These are phyloP conservation scores for Themeda triandra DNA, from an alignment of 176 grass and related monocot genomes.

Conservation along the genomic window DNA sequence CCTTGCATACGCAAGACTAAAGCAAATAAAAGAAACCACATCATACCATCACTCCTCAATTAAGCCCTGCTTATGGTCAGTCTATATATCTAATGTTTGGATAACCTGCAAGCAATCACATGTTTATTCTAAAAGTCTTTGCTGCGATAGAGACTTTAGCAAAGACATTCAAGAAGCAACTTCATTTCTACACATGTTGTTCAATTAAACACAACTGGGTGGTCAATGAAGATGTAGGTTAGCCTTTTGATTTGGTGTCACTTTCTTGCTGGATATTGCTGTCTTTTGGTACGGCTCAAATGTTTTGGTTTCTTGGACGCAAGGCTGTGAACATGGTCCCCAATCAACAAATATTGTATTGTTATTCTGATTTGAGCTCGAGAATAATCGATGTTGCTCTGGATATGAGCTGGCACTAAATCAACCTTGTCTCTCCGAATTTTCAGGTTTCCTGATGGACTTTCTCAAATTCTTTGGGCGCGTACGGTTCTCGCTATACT, in stretches of 20 bases:
- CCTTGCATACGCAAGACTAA: not conserved
- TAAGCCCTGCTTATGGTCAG: not conserved
- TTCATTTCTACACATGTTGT: not conserved
- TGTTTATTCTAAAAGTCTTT: not conserved
- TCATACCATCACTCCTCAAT: not conserved
- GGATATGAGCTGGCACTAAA: not conserved
- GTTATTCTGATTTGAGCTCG: not conserved
- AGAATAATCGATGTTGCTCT: not conserved
- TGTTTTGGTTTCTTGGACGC: not conserved
- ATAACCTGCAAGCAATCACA: conserved; percentile 18
- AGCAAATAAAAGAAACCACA: not conserved
- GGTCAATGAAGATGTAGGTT: not conserved
- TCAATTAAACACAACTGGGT: not conserved
- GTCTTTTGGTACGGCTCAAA: not conserved
- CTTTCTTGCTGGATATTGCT: conserved; percentile 28
- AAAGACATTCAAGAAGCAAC: not conserved
- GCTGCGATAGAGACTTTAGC: not conserved
- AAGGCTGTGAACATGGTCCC: not conserved
- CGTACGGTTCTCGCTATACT: not conserved
- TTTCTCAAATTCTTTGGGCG: not conserved
- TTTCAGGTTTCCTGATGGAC: conserved; percentile 15
- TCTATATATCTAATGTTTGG: not conserved
- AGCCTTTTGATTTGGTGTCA: conserved; percentile 1
- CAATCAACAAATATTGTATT: not conserved
- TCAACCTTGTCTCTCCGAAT: not conserved